These are phyloP conservation scores for Debaryomycetaceae sp. DNA, from an alignment of 1,139 yeast genomes.

Conservation along the genomic window DNA sequence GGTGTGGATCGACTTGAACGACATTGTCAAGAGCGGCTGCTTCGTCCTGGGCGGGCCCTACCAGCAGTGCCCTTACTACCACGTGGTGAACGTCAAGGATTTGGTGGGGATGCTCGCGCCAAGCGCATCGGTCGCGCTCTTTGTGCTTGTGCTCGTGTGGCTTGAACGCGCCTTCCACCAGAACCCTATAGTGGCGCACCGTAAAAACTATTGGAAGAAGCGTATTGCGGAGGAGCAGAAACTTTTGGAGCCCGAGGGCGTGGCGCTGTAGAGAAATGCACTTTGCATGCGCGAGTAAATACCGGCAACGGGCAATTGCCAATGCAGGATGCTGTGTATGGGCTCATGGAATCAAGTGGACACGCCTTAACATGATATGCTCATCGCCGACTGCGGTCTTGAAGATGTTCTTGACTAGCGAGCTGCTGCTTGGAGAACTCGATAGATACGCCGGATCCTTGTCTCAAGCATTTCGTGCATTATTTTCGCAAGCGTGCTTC, in stretches of 20 bases:
- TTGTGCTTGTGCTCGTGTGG: conserved; percentile 14
- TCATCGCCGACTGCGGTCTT: no score
- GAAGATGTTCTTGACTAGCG: no score
- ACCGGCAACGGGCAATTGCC: no score
- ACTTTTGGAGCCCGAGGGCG: conserved; percentile 34
- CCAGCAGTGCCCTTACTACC: conserved; percentile 69
- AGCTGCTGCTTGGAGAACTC: no score
- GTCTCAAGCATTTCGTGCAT: no score
- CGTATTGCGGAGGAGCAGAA: conserved; percentile 24
- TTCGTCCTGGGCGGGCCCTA: conserved; percentile 83
- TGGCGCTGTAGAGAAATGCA: conserved; percentile 19
- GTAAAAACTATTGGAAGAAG: conserved; percentile 32
- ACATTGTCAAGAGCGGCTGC: conserved; percentile 61
- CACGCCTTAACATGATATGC: no score
- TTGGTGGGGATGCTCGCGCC: conserved; percentile 62
- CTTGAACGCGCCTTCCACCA: conserved; percentile 22
- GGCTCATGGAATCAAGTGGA: no score
- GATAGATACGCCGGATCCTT: no score
- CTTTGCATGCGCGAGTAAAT: not conserved
- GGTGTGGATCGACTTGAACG: conserved; percentile 80
- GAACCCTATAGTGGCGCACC: conserved; percentile 30
- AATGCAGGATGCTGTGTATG: no score
- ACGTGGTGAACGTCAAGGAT: conserved; percentile 40
- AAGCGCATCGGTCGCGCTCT: conserved; percentile 44
- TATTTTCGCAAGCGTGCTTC: no score